Conservation (phyloP, 345 rosid species). For the Euphorbia tirucalli region DNA sequence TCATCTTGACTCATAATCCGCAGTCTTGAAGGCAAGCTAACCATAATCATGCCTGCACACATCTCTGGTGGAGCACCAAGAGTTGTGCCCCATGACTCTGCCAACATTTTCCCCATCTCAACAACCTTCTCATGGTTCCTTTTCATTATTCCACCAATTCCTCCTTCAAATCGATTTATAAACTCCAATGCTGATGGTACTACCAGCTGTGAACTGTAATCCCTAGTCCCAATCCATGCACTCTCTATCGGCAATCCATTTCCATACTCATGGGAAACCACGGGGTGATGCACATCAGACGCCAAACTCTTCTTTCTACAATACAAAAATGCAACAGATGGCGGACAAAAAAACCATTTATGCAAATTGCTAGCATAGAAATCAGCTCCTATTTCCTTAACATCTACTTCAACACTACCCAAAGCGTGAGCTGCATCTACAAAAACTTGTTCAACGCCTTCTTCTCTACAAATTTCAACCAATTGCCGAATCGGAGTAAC, state of each 20-base stretch:
- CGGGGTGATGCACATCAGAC: slow-evolving; percentile 80
- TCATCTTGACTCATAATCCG: slow-evolving; percentile 50
- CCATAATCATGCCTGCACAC: slow-evolving; percentile 89
- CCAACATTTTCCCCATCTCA: slow-evolving; percentile 86
- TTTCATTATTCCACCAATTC: slow-evolving; percentile 78
- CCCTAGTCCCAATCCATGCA: slow-evolving; percentile 92
- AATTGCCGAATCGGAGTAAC: slow-evolving; percentile 74
- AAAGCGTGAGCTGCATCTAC: slow-evolving; percentile 95
- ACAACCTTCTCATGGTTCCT: slow-evolving; percentile 72
- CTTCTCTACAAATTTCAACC: slow-evolving; percentile 79
- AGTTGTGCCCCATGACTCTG: slow-evolving; percentile 76
- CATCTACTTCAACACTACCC: slow-evolving; percentile 80
- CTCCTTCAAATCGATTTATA: slow-evolving; percentile 74
- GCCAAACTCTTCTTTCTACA: slow-evolving; percentile 41
- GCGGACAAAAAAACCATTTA: slow-evolving; percentile 96
- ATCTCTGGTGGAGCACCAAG: slow-evolving; percentile 81
- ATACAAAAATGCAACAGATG: slow-evolving; percentile 81
- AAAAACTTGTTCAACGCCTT: slow-evolving; percentile 86
- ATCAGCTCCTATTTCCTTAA: slow-evolving; percentile 91
- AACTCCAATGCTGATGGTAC: slow-evolving; percentile 78
- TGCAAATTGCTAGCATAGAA: slow-evolving; percentile 84
- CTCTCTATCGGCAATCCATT: slow-evolving; percentile 88
- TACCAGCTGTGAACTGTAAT: slow-evolving; percentile 78
- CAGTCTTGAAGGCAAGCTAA: slow-evolving; percentile 74
- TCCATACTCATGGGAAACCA: slow-evolving; percentile 88